Conservation (phyloP, 768 basidiomycete genomes). For the Termitomyces eurrhizus region DNA sequence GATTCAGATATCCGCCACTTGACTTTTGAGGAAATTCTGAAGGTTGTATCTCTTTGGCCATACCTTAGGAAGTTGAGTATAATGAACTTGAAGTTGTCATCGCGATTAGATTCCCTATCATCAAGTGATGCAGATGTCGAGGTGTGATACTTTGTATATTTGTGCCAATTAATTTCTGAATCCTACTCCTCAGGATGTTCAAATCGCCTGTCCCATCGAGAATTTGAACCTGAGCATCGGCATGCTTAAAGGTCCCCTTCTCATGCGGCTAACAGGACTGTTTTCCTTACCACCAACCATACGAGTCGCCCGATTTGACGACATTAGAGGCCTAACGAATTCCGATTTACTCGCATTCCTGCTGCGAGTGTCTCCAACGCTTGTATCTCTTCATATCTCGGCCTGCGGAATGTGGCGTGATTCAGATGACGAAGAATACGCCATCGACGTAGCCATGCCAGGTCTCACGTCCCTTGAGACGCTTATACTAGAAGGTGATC, state of each 20-base stretch:
- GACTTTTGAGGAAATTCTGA: slow-evolving; percentile 4
- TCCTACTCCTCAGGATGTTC: neutral
- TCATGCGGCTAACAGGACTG: slow-evolving; percentile 5
- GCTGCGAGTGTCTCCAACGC: slow-evolving; percentile 7
- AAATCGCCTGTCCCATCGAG: neutral
- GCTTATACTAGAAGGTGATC: slow-evolving; percentile 1
- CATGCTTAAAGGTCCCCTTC: neutral
- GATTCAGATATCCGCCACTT: neutral
- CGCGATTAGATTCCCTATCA: neutral
- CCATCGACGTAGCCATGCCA: slow-evolving; percentile 11
- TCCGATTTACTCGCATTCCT: slow-evolving; percentile 9
- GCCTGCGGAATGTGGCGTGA: slow-evolving; percentile 9
- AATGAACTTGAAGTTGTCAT: neutral
- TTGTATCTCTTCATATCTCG: slow-evolving; percentile 1
- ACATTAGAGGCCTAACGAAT: slow-evolving; percentile 9
- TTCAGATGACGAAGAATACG: slow-evolving; percentile 12
- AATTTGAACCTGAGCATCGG: neutral
- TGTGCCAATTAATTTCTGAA: neutral
- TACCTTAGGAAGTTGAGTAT: slow-evolving; percentile 2
- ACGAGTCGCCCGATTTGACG: neutral
- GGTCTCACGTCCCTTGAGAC: slow-evolving; percentile 4
- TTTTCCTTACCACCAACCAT: neutral
- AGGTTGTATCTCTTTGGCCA: slow-evolving; percentile 5
- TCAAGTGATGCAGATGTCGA: neutral
- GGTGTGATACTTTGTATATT: neutral